Base-by-base conservation (phyloP, 169 alveolate genomes). In the Miamiensis avidus region DNA sequence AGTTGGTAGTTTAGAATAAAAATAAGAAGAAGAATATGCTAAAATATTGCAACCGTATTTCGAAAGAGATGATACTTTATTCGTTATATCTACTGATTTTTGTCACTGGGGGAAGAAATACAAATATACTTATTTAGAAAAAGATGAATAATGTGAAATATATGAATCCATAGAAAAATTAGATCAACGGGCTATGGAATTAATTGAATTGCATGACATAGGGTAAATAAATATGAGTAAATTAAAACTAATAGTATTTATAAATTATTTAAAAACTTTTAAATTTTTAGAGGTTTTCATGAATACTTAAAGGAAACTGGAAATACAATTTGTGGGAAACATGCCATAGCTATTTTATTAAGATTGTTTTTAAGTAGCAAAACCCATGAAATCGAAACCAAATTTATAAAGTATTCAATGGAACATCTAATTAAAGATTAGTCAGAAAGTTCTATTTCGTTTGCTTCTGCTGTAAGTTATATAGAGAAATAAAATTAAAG, bases 31-130 rank as follows among this genome's bases (percentile, higher is more conserved):
- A 64, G 33, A 88, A 34, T 88, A 83, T 85, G 96, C 93, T n/a
- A 75, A 83, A 81, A 75, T 89, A 28, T 83, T 93, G 30, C 77
- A 86, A 76, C 86, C 86, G 25, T 93, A 89, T 82, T 82, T 90
- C 65, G 82, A 88, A 49, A 82, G 77, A 64, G 90, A 77, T 25
- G 84, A 86, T 65, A 89, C 91, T 76, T 69, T 93, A 31, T 93
- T 93, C 76, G 89, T 90, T 6, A 84, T 93, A 30, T 91, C 95
- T 0, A 78, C 89, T 20, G 96, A 93, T 75, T 93, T 93, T 83
- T 93, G 96, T 74, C 96, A 93, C 82, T 93, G 96, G 96, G 96
- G 96, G 31, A 75, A 74, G 27, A 83, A 91, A n/a, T 92, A 88
- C 72, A 65, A 83, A 25, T 86, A 86, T 32, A 86, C 90, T 0